Conservation (phyloP, 2,329 filamentous ascomycete genomes). For the Fusarium agapanthi region DNA sequence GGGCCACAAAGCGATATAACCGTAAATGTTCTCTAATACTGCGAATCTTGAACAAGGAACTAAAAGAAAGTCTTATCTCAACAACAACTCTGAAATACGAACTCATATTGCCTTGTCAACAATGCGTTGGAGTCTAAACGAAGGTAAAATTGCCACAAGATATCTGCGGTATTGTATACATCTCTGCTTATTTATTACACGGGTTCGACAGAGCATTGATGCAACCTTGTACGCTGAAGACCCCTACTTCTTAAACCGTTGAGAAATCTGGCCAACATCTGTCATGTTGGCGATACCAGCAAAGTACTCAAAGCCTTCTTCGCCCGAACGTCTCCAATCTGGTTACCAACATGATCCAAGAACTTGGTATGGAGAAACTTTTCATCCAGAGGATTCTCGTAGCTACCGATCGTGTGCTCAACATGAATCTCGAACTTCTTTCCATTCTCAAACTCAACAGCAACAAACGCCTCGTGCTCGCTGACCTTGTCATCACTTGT, state of each 20-base stretch:
- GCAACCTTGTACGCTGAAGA: too few species aligned
- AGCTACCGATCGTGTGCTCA: not conserved
- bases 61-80: too few species aligned
- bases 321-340: not conserved
- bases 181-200: not conserved
- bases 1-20: not conserved
- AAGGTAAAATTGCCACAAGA: not conserved
- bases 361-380: not conserved
- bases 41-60: not conserved
- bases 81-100: not conserved
- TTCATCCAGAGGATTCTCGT: not conserved
- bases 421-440: not conserved
- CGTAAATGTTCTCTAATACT: not conserved
- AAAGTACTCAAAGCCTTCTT: not conserved
- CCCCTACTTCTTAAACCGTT: not conserved
- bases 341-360: not conserved
- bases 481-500: not conserved
- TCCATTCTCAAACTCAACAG: not conserved
- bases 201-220: not conserved
- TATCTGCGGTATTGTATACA: not conserved
- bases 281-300: not conserved
- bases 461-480: not conserved
- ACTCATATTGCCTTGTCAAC: not conserved
- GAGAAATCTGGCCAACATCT: not conserved
- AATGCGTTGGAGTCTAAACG: not conserved